Base-by-base conservation (phyloP, 345 rosid species). In the Limnanthes douglasii region DNA sequence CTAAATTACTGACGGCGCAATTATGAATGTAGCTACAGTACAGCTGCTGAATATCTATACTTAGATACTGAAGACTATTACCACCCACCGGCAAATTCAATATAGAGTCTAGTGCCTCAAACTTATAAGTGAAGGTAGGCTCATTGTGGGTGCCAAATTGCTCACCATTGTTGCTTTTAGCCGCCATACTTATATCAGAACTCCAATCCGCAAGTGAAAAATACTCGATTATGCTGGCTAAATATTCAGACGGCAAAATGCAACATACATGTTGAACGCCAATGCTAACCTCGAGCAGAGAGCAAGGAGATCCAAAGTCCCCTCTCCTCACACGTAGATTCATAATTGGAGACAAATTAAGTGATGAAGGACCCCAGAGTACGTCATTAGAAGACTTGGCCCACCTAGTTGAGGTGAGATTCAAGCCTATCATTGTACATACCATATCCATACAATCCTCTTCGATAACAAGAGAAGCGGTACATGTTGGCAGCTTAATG, bases 181-280 rank as follows among this genome's bases (percentile, higher is more conserved):
- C 54, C 49, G 64, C 81, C 37, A 50, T 24, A 41, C 48, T 51
- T 11, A 60, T 39, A 53, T 47, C 50, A 31, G 60, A 51, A 50
- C 49, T 63, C 97, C 97, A 82, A 39, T 73, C 95, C 29, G 79
- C 75, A 65, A 75, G 63, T 21, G 83, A 69, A 56, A 82, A 82
- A 54, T 86, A 86, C 31, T 94, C 95, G 39, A 75, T 75, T 43
- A 86, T 31, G 44, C 78, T 59, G 43, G 93, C 82, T 59, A 86
- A 34, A 72, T 59, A 82, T 37, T 82, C 78, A n/a, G 79, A 52
- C 4, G 65, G 80, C 32, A 86, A 43, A 56, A 69, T 52, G 61
- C 88, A 86, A 60, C 65, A 69, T n/a, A 74, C 55, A 57, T 82
- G 88, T 59, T 86, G 94, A 59, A 86, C 45, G 36, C 93, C 83